Percentiles rank a stretch among this genome's conserved stretches.
Evolutionary conservation across 2,329 filamentous ascomycete species (phyloP).

Genomic region (Colletotrichum destructivum): DNA sequence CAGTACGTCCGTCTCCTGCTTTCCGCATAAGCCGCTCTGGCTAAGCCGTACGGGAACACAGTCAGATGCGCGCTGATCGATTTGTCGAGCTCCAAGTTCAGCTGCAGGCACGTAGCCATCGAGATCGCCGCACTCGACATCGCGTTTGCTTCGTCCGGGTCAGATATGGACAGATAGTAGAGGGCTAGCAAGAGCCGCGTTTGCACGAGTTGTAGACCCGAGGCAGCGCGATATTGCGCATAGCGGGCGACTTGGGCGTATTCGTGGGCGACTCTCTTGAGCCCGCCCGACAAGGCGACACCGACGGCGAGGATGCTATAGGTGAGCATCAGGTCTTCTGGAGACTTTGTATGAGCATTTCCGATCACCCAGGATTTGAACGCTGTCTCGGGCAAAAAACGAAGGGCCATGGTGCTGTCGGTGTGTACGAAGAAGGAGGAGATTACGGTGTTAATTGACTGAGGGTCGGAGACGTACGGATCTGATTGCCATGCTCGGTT

Average conservation of each 20-base stretch:
- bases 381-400: constrained; percentile 58
- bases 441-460: constrained; percentile 56
- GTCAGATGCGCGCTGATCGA: constrained; percentile 57
- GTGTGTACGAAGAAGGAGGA: constrained; percentile 60
- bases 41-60: constrained; percentile 71
- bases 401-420: constrained; percentile 58
- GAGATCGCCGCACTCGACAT: constrained; percentile 74
- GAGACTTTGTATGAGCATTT: constrained; percentile 54
- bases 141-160: constrained; percentile 74
- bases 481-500: constrained; percentile 66
- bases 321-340: constrained; percentile 63
- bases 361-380: constrained; percentile 57
- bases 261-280: constrained; percentile 55
- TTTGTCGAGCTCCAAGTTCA: constrained; percentile 74
- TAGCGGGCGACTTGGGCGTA: constrained; percentile 70
- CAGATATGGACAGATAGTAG: constrained; percentile 75
- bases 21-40: constrained; percentile 72
- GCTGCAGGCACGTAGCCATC: constrained; percentile 70
- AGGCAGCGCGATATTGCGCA: constrained; percentile 57
- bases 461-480: constrained; percentile 61
- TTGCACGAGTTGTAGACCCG: constrained; percentile 75
- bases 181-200: constrained; percentile 76
- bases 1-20: constrained; percentile 80
- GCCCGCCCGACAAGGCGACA: constrained; percentile 56
- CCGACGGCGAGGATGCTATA: constrained; percentile 61